Conservation (phyloP, 148 eudicot genomes). For the Nepenthes mirabilis region DNA sequence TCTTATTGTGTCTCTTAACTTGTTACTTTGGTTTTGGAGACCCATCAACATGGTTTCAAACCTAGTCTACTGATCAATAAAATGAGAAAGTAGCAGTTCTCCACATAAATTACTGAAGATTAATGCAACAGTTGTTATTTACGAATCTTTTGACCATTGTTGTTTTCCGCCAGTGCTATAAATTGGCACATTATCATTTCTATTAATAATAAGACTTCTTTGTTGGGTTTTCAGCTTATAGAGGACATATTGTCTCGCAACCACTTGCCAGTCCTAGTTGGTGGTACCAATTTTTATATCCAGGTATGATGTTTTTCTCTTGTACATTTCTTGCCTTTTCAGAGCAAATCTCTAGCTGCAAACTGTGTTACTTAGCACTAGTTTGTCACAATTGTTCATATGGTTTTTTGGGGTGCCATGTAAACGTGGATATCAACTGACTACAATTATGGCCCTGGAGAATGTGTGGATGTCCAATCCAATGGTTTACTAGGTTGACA, state of each 20-base stretch:
- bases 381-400: background rate
- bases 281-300: constrained; percentile 94
- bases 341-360: background rate
- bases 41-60: too few species aligned
- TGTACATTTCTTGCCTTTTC: background rate
- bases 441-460: too few species aligned
- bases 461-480: too few species aligned
- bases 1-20: too few species aligned
- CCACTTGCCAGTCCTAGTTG: constrained; percentile 74
- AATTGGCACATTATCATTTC: background rate
- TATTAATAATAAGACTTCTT: constrained; percentile 2
- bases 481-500: too few species aligned
- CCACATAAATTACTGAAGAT: too few species aligned
- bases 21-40: too few species aligned
- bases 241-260: constrained; percentile 52
- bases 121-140: too few species aligned
- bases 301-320: constrained; percentile 41
- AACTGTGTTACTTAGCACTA: background rate
- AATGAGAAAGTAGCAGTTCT: too few species aligned
- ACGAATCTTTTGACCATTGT: too few species aligned
- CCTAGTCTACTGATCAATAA: too few species aligned
- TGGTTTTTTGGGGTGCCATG: background rate
- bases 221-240: constrained; percentile 48
- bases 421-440: background rate
- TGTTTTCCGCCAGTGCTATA: background rate